Percentiles rank a stretch among this genome's conserved stretches.
Evolutionary conservation across 2,329 filamentous ascomycete species (phyloP).

Genomic region (Scleromitrula shiraiana): DNA sequence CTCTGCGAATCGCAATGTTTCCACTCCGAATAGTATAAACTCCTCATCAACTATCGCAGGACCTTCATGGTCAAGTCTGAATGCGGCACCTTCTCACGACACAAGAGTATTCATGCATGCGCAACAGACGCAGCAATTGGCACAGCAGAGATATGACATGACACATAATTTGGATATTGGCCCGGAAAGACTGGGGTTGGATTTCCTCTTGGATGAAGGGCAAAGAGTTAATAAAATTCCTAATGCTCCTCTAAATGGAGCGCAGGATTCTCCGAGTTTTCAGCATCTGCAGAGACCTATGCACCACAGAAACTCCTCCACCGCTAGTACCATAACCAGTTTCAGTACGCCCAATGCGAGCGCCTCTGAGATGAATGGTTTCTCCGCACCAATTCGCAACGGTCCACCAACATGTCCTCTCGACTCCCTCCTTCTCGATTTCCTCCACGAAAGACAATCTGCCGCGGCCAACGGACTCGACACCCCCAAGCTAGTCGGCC

Average conservation of each 20-base stretch:
- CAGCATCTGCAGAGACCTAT: slow-evolving; percentile 12
- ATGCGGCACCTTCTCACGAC: slow-evolving; percentile 24
- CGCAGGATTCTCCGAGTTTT: slow-evolving; percentile 30
- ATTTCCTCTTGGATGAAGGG: slow-evolving; percentile 60
- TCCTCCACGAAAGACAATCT: slow-evolving; percentile 60
- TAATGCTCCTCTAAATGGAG: slow-evolving; percentile 30
- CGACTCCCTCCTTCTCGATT: slow-evolving; percentile 72
- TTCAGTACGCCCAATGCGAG: slow-evolving; percentile 20
- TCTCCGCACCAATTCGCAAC: slow-evolving; percentile 43
- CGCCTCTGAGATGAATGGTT: slow-evolving; percentile 23
- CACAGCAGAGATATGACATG: slow-evolving; percentile 42
- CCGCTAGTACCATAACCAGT: slow-evolving; percentile 15
- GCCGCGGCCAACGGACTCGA: slow-evolving; percentile 58
- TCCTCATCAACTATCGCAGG: slow-evolving; percentile 31
- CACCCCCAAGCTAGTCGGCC: slow-evolving; percentile 60
- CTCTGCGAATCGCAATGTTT: slow-evolving; percentile 29
- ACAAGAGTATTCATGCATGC: slow-evolving; percentile 17
- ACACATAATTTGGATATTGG: slow-evolving; percentile 52
- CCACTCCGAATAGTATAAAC: slow-evolving; percentile 34
- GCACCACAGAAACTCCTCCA: slow-evolving; percentile 22
- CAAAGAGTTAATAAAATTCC: slow-evolving; percentile 46
- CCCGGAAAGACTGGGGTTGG: slow-evolving; percentile 61
- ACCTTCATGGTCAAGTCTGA: slow-evolving; percentile 26
- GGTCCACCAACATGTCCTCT: slow-evolving; percentile 64
- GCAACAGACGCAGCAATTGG: slow-evolving; percentile 29